phyloP scores from a whole-genome alignment of 179 eudicot genomes.

The Camellia oleifera region DNA sequence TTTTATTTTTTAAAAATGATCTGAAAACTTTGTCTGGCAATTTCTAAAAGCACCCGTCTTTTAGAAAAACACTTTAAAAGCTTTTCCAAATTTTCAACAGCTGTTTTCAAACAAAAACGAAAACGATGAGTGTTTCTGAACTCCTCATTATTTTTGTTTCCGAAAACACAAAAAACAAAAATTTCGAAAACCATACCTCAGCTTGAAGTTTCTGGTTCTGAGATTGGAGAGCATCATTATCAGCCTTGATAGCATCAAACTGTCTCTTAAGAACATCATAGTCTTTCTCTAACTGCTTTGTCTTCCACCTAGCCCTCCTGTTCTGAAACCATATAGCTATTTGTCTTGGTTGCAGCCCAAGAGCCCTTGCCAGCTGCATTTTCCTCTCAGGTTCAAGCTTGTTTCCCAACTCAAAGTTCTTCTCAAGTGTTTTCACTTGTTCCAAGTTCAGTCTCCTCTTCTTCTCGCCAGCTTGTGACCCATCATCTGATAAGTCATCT shows the following conservation, averaged over 20 bases:
- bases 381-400: slow-evolving; percentile 95
- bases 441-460: slow-evolving; percentile 87
- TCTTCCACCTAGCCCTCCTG: slow-evolving; percentile 91
- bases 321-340: slow-evolving; percentile 94
- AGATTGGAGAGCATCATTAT: slow-evolving; percentile 72
- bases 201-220: slow-evolving; percentile 86
- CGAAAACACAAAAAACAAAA: no score
- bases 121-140: no score
- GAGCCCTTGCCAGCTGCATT: slow-evolving; percentile 82
- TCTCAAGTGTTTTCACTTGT: slow-evolving; percentile 89
- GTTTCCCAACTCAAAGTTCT: slow-evolving; percentile 78
- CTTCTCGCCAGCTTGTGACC: slow-evolving; percentile 76
- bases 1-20: no score
- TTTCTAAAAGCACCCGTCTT: no score
- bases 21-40: no score
- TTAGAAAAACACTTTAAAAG: no score
- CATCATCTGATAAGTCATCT: slow-evolving; percentile 85
- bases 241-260: slow-evolving; percentile 80
- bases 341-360: slow-evolving; percentile 87
- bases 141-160: no score
- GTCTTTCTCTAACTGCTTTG: slow-evolving; percentile 86
- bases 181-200: slow-evolving; percentile 39
- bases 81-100: no score
- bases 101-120: no score
- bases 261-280: slow-evolving; percentile 80